Conservation (phyloP, 2,329 filamentous ascomycete genomes). For the Trichoderma simmonsii region DNA sequence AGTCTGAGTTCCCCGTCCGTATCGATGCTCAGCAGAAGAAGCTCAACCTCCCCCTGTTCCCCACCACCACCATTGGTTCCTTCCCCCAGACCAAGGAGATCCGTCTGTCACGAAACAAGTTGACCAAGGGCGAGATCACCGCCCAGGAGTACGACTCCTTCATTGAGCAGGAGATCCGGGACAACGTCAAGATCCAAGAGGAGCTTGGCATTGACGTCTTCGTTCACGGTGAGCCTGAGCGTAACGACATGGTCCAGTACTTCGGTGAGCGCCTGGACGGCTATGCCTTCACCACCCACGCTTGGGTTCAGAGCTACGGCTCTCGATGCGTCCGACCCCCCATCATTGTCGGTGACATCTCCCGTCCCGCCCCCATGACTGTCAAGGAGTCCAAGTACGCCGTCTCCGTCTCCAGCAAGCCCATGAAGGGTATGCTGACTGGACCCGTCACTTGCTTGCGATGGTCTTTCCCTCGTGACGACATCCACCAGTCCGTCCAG, state of each 20-base stretch:
- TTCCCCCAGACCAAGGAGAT: constrained; percentile 99
- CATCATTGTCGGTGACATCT: constrained; percentile 98
- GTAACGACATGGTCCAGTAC: constrained; percentile 99
- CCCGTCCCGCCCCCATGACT: constrained; percentile 93
- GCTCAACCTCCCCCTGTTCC: constrained; percentile 94
- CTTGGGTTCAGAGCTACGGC: constrained; percentile 98
- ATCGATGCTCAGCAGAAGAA: constrained; percentile 86
- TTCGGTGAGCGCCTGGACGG: constrained; percentile 96
- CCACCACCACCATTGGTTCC: constrained; percentile 97
- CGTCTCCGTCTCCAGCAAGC: constrained; percentile 92
- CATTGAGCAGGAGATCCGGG: constrained; percentile 97
- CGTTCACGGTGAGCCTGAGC: constrained; percentile 98
- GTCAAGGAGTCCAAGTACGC: constrained; percentile 99
- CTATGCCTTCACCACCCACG: constrained; percentile 98
- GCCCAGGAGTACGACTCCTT: constrained; percentile 93
- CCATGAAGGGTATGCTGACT: constrained; percentile 99
- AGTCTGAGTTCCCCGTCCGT: constrained; percentile 81
- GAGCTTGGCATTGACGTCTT: constrained; percentile 96
- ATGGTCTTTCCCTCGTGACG: constrained; percentile 99
- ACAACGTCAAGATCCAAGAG: constrained; percentile 94
- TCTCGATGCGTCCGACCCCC: constrained; percentile 97
- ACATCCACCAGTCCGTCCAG: constrained; percentile 98
- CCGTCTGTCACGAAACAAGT: constrained; percentile 92
- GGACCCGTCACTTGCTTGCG: constrained; percentile 97
- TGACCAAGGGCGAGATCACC: constrained; percentile 98